A percentile compares a stretch with the other conserved stretches of the same genome.
These are phyloP conservation scores for Micractinium conductrix DNA, from an alignment of 139 green algal genomes.

Conservation along the genomic window DNA sequence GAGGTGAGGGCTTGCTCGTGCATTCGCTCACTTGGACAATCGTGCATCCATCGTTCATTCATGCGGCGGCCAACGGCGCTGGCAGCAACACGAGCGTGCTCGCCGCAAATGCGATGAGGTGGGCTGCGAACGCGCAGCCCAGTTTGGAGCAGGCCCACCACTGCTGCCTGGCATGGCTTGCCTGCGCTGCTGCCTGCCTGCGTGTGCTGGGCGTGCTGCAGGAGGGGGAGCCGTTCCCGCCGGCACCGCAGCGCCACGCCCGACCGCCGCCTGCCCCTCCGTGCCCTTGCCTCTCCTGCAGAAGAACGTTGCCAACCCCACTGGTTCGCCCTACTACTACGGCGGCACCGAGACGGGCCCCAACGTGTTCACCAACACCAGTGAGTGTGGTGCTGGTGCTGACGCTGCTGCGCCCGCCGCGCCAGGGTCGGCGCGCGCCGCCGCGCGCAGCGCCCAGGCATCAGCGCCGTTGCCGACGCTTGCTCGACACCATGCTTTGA, in stretches of 20 bases:
- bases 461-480: no score
- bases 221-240: not conserved
- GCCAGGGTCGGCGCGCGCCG: no score
- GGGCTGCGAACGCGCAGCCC: no score
- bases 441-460: no score
- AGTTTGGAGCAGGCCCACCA: no score
- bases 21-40: no score
- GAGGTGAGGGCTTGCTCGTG: not conserved
- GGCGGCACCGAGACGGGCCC: not conserved
- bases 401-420: no score
- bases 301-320: not conserved
- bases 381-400: no score
- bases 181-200: not conserved
- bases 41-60: not conserved
- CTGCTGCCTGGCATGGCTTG: no score
- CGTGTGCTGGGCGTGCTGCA: not conserved
- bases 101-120: not conserved
- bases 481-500: no score
- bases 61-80: no score
- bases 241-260: not conserved
- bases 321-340: not conserved
- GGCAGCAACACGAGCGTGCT: not conserved
- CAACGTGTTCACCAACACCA: constrained; percentile 23
- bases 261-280: not conserved
- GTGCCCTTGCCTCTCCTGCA: not conserved